Conservation (phyloP, 2,329 filamentous ascomycete genomes). For the Xylaria sp. region DNA sequence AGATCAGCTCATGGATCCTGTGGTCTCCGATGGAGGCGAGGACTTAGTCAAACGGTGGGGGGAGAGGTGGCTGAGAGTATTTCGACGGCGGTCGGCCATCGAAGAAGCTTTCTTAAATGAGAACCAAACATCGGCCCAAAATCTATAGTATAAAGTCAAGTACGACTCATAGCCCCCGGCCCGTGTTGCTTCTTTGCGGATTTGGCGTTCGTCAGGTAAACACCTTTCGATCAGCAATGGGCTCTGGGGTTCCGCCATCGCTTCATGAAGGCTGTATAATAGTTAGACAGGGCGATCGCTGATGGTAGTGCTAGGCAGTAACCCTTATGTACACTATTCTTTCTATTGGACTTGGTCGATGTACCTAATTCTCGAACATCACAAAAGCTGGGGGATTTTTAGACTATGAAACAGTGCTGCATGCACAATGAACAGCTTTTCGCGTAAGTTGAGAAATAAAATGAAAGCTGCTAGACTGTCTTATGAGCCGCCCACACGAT, state of each 20-base stretch:
- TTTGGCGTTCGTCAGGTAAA: neutral
- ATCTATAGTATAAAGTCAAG: slow-evolving; percentile 16
- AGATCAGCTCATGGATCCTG: slow-evolving; percentile 77
- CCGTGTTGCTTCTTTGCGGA: neutral
- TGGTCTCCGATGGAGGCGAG: slow-evolving; percentile 63
- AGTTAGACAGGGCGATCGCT: slow-evolving; percentile 1
- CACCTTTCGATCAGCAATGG: neutral
- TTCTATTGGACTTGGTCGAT: neutral
- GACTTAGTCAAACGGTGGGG: slow-evolving; percentile 82
- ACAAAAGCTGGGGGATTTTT: neutral
- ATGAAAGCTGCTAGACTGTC: neutral
- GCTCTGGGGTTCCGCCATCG: neutral
- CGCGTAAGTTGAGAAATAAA: neutral
- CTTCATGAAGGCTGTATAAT: slow-evolving; percentile 21
- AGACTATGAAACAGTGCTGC: neutral
- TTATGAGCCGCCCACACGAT: neutral
- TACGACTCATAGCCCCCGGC: slow-evolving; percentile 56
- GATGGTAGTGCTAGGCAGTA: neutral
- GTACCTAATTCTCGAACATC: no score
- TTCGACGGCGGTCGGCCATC: slow-evolving; percentile 81
- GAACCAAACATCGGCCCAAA: slow-evolving; percentile 32
- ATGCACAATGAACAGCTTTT: neutral
- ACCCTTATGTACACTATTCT: slow-evolving; percentile 6
- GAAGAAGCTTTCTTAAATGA: slow-evolving; percentile 71
- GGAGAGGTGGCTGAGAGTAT: slow-evolving; percentile 85